phyloP scores from a whole-genome alignment of 208 protist species.

The Naegleria fowleri region DNA sequence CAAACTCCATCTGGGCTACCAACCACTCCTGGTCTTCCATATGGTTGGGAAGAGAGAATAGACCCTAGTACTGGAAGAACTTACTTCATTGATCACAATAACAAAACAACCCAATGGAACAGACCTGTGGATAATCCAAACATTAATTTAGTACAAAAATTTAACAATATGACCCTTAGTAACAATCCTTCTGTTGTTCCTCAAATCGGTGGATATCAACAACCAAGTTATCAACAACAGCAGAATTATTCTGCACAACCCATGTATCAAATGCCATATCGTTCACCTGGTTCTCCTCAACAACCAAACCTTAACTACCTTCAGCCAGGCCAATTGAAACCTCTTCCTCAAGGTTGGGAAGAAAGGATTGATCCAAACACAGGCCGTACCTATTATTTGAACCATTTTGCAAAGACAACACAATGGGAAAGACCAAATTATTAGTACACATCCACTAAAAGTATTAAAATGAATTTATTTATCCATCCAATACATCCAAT shows the following conservation, averaged over 20 bases:
- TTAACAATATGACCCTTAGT: not conserved
- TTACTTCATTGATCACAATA: slow-evolving; percentile 23
- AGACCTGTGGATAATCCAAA: not conserved
- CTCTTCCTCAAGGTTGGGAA: slow-evolving; percentile 22
- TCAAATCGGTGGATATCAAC: not conserved
- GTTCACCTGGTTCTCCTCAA: not conserved
- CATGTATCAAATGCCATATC: not conserved
- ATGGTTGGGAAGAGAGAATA: slow-evolving; percentile 12
- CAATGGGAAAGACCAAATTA: not conserved
- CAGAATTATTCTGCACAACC: not conserved
- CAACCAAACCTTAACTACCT: not conserved
- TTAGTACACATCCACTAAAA: not conserved
- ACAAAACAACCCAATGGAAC: slow-evolving; percentile 7
- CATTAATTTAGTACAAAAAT: not conserved
- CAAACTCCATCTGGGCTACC: not conserved
- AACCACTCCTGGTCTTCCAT: not conserved
- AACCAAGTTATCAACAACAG: not conserved
- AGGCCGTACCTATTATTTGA: slow-evolving; percentile 6
- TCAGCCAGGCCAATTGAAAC: not conserved
- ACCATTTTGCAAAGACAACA: slow-evolving; percentile 24
- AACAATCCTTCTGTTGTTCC: not conserved
- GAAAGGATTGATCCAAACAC: not conserved
- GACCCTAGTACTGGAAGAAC: not conserved
- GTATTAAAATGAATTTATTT: no score
- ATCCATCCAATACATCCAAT: no score